Base-by-base conservation (phyloP, 257 asterid genomes). In the Plantago major region DNA sequence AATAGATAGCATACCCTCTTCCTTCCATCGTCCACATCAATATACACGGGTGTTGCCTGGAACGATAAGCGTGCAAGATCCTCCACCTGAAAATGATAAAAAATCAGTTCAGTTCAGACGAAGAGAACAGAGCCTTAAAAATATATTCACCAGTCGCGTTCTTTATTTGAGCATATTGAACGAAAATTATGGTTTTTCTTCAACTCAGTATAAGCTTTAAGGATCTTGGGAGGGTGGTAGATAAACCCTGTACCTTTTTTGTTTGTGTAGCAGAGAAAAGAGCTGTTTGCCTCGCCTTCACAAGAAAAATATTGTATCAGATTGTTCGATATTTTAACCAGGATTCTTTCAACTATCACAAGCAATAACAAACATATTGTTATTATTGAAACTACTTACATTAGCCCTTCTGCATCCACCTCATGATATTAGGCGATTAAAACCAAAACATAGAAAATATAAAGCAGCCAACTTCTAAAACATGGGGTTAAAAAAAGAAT, bases 231-330 rank as follows among this genome's bases (percentile, higher is more conserved):
- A 15, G 10, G 7, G 17, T 12, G 17, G 30, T 26, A 19, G 53
- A 58, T 58, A 63, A 47, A 60, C 30, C 19, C 3, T 30, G 28
- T 81, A 86, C 99, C 96, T 92, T 83, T 76, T 89, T 86, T 18
- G 99, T 89, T 77, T 89, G 99, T 42, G 99, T 92, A 66, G 99
- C 99, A 49, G 99, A 92, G 77, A 92, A 92, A 56, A 92, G 96
- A 60, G 95, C 89, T 53, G 99, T 89, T 84, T 92, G 99, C 63
- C 99, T 81, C 52, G 15, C 81, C 97, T 91, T 87, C 82, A 76
- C 44, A 56, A 51, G 45, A 55, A 51, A 33, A 33, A 52, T 38
- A 52, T 7, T 10, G 42, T 49, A 49, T 11, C 22, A 49, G 8
- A 16, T 49, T n/a, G n/a, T n/a, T n/a, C n/a, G n/a, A n/a, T n/a